phyloP scores from a whole-genome alignment of 495 filamentous ascomycete genomes.

The Penicillium egyptiacum region DNA sequence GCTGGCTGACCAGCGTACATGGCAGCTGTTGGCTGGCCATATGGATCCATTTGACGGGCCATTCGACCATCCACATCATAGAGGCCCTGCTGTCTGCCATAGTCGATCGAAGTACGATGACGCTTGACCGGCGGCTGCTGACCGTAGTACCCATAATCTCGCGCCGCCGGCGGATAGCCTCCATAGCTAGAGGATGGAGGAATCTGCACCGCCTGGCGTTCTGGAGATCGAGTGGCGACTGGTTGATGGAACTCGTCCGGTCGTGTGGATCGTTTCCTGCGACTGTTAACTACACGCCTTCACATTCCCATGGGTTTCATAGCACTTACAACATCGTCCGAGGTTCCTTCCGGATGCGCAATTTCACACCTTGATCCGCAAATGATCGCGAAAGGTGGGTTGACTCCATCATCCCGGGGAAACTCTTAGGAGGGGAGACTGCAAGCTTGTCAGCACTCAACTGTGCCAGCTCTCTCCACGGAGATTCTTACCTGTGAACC shows the following conservation, averaged over 20 bases:
- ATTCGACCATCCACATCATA: constrained; percentile 45
- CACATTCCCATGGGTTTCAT: background rate
- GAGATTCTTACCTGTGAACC: constrained; percentile 62
- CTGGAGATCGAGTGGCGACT: constrained; percentile 43
- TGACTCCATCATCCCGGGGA: constrained; percentile 85
- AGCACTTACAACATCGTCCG: constrained; percentile 55
- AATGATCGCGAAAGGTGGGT: constrained; percentile 91
- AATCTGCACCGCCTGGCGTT: constrained; percentile 44
- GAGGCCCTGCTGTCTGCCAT: constrained; percentile 36
- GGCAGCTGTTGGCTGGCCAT: constrained; percentile 37
- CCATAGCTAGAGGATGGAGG: constrained; percentile 31
- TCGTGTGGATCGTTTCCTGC: constrained; percentile 44
- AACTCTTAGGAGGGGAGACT: constrained; percentile 77
- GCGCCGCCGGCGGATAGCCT: constrained; percentile 38
- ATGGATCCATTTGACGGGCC: constrained; percentile 43
- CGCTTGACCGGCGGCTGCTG: constrained; percentile 39
- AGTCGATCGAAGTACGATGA: constrained; percentile 47
- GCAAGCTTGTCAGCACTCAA: constrained; percentile 22
- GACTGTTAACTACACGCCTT: constrained; percentile 16
- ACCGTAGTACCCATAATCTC: constrained; percentile 42
- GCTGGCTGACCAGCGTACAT: constrained; percentile 42
- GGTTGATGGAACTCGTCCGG: constrained; percentile 41
- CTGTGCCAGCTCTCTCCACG: background rate
- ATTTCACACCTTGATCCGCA: constrained; percentile 88
- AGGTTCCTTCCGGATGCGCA: constrained; percentile 86